phyloP scores from a whole-genome alignment of 2,329 filamentous ascomycete genomes.

The Calonectria montana region DNA sequence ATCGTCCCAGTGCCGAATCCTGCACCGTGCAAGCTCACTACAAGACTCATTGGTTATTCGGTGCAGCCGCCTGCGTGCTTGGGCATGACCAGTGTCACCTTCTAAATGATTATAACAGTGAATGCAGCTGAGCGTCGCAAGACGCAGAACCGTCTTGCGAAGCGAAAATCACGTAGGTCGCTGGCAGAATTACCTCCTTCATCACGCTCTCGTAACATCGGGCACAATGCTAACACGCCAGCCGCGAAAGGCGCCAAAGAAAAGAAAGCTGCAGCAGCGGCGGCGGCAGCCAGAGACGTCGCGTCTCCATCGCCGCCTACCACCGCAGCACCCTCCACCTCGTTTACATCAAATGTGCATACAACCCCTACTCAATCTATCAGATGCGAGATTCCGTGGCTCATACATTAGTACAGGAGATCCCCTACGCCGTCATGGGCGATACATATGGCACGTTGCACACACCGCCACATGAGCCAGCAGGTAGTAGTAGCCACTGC shows the following conservation, averaged over 20 bases:
- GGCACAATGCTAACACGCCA: not conserved
- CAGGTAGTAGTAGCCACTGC: constrained; percentile 3
- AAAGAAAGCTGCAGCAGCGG: not conserved
- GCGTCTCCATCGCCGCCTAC: not conserved
- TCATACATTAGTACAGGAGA: not conserved
- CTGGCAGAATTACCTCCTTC: not conserved
- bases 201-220: not conserved
- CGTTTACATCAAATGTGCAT: constrained; percentile 7
- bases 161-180: constrained; percentile 10
- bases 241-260: not conserved
- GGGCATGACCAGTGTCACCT: not conserved
- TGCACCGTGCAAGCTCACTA: not conserved
- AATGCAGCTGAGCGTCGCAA: constrained; percentile 11
- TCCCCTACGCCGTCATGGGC: not conserved
- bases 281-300: not conserved
- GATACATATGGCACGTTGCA: not conserved
- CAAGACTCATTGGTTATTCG: not conserved
- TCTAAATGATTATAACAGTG: constrained; percentile 2
- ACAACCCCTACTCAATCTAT: not conserved
- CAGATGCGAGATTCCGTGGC: not conserved
- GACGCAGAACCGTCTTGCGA: constrained; percentile 10
- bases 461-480: constrained; percentile 6
- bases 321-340: not conserved
- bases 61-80: not conserved
- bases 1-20: not conserved